phyloP scores from a whole-genome alignment of 2,329 filamentous ascomycete genomes.

The Sphaerulina vaccinii region DNA sequence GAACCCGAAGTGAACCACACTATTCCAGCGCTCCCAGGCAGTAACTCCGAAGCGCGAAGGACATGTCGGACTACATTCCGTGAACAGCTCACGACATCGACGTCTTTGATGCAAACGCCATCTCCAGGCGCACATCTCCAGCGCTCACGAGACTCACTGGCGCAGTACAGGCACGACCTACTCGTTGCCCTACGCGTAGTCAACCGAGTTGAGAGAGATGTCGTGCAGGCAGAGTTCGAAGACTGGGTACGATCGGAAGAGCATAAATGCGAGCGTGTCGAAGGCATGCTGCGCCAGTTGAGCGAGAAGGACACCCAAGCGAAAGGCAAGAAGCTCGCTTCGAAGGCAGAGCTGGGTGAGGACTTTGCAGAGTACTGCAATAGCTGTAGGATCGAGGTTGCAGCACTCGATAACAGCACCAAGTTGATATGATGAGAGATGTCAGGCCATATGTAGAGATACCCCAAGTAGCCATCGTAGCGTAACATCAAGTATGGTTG shows the following conservation, averaged over 20 bases:
- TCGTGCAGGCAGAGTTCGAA: conserved; percentile 86
- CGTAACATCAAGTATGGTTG: too few species aligned
- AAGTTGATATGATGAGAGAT: conserved; percentile 16
- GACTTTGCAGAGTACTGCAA: conserved; percentile 62
- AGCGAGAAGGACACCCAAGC: conserved; percentile 15
- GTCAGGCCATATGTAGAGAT: not conserved
- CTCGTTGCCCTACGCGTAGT: conserved; percentile 87
- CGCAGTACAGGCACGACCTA: conserved; percentile 82
- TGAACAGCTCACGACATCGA: conserved; percentile 28
- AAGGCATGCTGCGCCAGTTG: conserved; percentile 46
- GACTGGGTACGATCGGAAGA: conserved; percentile 85
- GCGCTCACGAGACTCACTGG: conserved; percentile 78
- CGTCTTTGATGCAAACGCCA: conserved; percentile 8
- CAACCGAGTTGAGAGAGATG: conserved; percentile 83
- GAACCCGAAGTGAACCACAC: conserved; percentile 28
- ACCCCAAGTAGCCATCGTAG: not conserved
- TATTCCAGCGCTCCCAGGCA: not conserved
- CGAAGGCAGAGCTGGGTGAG: conserved; percentile 46
- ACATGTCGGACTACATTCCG: conserved; percentile 37
- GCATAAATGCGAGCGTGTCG: conserved; percentile 66
- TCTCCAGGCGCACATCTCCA: conserved; percentile 57
- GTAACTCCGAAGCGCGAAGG: conserved; percentile 2
- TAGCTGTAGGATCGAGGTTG: conserved; percentile 53
- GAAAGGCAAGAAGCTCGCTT: not conserved
- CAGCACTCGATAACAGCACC: conserved; percentile 16